These are phyloP conservation scores for Pythium monospermum DNA, from an alignment of 352 stramenopile genomes.

Conservation along the genomic window DNA sequence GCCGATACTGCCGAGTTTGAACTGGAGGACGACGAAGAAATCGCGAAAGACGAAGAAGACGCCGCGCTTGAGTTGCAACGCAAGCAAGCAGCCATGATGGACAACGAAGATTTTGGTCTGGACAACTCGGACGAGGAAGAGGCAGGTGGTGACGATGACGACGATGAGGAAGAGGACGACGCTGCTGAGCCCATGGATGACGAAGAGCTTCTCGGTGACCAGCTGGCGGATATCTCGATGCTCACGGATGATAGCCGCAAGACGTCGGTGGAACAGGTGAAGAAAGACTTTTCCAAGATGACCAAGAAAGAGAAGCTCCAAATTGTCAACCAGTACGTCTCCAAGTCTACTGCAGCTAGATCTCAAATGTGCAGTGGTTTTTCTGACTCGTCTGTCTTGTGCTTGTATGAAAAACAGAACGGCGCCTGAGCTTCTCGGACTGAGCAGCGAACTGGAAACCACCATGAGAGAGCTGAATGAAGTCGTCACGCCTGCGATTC, in stretches of 20 bases:
- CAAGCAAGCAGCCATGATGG: slow-evolving; percentile 82
- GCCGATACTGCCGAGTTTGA: slow-evolving; percentile 82
- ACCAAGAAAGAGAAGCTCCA: slow-evolving; percentile 84
- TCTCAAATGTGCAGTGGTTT: too few species aligned
- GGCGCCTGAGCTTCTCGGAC: slow-evolving; percentile 66
- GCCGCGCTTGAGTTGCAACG: slow-evolving; percentile 78
- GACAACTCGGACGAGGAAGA: slow-evolving; percentile 20
- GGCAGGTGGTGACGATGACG: slow-evolving; percentile 29
- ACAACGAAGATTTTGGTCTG: slow-evolving; percentile 85
- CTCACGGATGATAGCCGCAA: slow-evolving; percentile 44
- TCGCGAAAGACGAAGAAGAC: slow-evolving; percentile 78
- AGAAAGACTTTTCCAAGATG: slow-evolving; percentile 82
- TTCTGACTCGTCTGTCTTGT: too few species aligned
- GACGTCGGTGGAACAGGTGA: slow-evolving; percentile 64
- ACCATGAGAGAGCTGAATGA: slow-evolving; percentile 64
- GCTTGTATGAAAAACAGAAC: slow-evolving; percentile 36
- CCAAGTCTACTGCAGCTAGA: too few species aligned
- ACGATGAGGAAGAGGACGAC: slow-evolving; percentile 40
- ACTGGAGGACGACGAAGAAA: slow-evolving; percentile 72
- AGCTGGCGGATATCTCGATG: slow-evolving; percentile 72
- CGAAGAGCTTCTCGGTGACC: slow-evolving; percentile 59
- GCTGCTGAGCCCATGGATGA: slow-evolving; percentile 42
- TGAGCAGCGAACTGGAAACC: slow-evolving; percentile 60
- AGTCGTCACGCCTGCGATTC: slow-evolving; percentile 57
- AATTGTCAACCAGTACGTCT: slow-evolving; percentile 77